Conservation (phyloP, 495 filamentous ascomycete genomes). For the Patellaria atrata region DNA sequence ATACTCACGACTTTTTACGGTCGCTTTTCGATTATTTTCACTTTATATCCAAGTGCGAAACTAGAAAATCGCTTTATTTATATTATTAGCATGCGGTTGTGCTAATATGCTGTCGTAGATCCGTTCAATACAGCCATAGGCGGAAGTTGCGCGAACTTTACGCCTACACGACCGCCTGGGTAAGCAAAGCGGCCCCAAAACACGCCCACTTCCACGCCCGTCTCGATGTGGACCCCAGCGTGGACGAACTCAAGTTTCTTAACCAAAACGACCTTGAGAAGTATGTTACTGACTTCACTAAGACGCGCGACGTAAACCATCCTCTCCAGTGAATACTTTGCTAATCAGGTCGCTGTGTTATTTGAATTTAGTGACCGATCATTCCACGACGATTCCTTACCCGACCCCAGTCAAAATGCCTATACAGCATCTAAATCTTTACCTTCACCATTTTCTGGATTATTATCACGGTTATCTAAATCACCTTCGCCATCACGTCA, state of each 20-base stretch:
- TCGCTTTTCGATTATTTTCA: conserved; percentile 18
- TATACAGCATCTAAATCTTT: too few species aligned
- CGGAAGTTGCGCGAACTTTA: conserved; percentile 74
- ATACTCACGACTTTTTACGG: conserved; percentile 22
- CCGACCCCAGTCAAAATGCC: too few species aligned
- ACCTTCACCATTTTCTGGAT: too few species aligned
- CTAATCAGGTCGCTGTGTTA: too few species aligned
- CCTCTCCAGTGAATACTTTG: too few species aligned
- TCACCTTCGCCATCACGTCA: too few species aligned
- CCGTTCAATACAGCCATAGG: conserved; percentile 63
- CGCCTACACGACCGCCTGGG: conserved; percentile 39
- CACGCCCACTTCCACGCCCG: conserved; percentile 38
- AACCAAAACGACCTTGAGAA: conserved; percentile 58
- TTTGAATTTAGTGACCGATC: too few species aligned
- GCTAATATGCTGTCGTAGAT: conserved; percentile 35
- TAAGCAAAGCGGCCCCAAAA: conserved; percentile 29
- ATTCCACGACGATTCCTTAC: too few species aligned
- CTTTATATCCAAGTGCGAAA: conserved; percentile 21
- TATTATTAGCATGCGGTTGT: conserved; percentile 19
- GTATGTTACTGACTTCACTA: conserved; percentile 42
- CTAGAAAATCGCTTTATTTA: conserved; percentile 24
- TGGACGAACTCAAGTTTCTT: conserved; percentile 45
- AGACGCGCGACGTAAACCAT: too few species aligned
- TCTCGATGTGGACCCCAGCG: conserved; percentile 28
- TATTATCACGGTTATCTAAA: too few species aligned